Conservation (phyloP, 192 early-diverging fungal species). For the Phlyctochytrium arcticum region DNA sequence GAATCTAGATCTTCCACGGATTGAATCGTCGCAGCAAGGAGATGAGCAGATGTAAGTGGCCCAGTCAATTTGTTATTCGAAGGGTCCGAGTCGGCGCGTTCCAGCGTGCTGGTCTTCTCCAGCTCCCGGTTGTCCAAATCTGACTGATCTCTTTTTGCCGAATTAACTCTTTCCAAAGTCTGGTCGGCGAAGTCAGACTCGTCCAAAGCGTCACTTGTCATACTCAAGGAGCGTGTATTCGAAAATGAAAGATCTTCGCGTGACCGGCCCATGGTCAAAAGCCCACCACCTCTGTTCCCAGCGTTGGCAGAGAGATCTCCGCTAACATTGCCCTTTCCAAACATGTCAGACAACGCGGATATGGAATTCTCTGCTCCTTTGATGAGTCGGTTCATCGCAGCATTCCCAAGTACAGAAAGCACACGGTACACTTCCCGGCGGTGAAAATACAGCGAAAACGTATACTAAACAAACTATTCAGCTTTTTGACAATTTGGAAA, state of each 20-base stretch:
- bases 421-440: slow-evolving; percentile 49
- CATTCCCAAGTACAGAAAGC: slow-evolving; percentile 37
- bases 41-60: slow-evolving; percentile 34
- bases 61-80: background rate
- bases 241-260: slow-evolving; percentile 34
- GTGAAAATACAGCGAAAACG: slow-evolving; percentile 46
- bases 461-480: slow-evolving; percentile 27
- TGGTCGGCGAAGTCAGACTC: slow-evolving; percentile 48
- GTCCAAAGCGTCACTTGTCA: slow-evolving; percentile 31
- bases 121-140: background rate
- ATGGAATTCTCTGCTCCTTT: slow-evolving; percentile 54
- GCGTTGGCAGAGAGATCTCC: slow-evolving; percentile 50
- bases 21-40: slow-evolving; percentile 29
- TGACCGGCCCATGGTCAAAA: slow-evolving; percentile 35
- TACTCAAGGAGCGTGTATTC: slow-evolving; percentile 14
- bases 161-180: background rate
- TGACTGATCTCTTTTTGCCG: background rate
- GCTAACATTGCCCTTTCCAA: slow-evolving; percentile 48
- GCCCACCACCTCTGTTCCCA: slow-evolving; percentile 34
- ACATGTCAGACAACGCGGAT: slow-evolving; percentile 50
- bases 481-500: background rate
- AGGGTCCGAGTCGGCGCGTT: background rate
- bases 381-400: slow-evolving; percentile 54
- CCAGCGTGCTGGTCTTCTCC: slow-evolving; percentile 1
- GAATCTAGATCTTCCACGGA: slow-evolving; percentile 38